Base-by-base conservation (phyloP, 768 basidiomycete genomes). In the Tephrocybe sp. region DNA sequence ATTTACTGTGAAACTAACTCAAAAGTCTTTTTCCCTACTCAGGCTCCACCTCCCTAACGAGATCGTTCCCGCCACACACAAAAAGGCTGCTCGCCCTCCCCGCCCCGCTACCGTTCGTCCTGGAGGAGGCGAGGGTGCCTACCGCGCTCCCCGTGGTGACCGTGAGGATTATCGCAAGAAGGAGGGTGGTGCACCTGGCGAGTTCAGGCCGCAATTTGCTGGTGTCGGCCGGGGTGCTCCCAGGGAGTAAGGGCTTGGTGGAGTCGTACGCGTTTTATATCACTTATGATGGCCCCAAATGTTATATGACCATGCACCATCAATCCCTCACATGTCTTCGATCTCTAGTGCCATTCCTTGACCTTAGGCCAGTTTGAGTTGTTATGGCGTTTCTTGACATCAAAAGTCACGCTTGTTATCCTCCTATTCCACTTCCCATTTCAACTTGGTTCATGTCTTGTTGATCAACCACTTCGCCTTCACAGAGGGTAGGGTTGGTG, bases 1-100 rank as follows among this genome's bases (percentile, higher is more conserved):
- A n/a, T n/a, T n/a, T n/a, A n/a, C n/a, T n/a, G n/a, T n/a, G n/a
- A n/a, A n/a, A n/a, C n/a, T 21, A 9, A 12, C 8, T 39, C 6
- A 39, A 3, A 3, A 21, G 7, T 18, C 20, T 18, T 20, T 20
- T 39, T 18, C 7, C 25, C 42, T 26, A 10, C 30, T 7, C 57
- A 93, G 90, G 90, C 83, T 97, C 51, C 92, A 97, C 77, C 87
- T 98, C 59, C 95, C 94, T 45, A 73, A 73, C 54, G 96, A 99
- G 74, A 98, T 99, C 67, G 97, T 99, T 48, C 97, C 96, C 53
- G 77, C 91, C 51, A 99, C 97, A 55, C 93, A 96, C 83, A 97
- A 97, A 80, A 97, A 95, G 79, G 90, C 91, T 54, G 88, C 81
- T 45, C 93, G 97, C 64, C 83, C 90, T 23, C 77, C 88, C 40